phyloP scores from a whole-genome alignment of 2,329 filamentous ascomycete genomes.

The Alternaria postmessia region DNA sequence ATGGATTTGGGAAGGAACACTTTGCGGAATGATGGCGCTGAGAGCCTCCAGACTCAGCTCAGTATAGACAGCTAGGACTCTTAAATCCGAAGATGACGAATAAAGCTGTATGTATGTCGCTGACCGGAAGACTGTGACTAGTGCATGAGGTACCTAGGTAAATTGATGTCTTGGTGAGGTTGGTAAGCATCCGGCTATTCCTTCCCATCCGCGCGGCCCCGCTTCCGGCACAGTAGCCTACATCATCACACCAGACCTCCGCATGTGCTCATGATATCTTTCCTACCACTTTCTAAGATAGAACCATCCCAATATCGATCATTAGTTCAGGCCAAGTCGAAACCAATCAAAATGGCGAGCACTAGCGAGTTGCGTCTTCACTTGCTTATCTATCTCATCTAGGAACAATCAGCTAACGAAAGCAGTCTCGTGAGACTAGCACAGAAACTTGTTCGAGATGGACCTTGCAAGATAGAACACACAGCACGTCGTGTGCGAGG shows the following conservation, averaged over 20 bases:
- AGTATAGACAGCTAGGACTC: neutral
- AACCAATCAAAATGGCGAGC: neutral
- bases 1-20: no score
- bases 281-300: neutral
- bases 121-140: neutral
- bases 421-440: constrained; percentile 52
- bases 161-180: neutral
- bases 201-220: constrained; percentile 6
- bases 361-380: constrained; percentile 8
- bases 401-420: constrained; percentile 1
- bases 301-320: rapidly evolving
- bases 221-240: constrained; percentile 8
- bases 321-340: no score
- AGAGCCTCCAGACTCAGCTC: neutral
- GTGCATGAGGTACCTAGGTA: neutral
- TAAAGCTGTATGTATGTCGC: neutral
- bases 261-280: neutral
- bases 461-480: constrained; percentile 43
- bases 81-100: neutral
- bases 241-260: constrained; percentile 3
- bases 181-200: constrained; percentile 17
- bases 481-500: constrained; percentile 46
- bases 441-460: constrained; percentile 51
- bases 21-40: neutral
- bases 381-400: neutral